Percentiles rank a stretch among this genome's conserved stretches.
Conservation (phyloP, 1,284 basidiomycete species). For the Sphaerobolus stellatus region DNA sequence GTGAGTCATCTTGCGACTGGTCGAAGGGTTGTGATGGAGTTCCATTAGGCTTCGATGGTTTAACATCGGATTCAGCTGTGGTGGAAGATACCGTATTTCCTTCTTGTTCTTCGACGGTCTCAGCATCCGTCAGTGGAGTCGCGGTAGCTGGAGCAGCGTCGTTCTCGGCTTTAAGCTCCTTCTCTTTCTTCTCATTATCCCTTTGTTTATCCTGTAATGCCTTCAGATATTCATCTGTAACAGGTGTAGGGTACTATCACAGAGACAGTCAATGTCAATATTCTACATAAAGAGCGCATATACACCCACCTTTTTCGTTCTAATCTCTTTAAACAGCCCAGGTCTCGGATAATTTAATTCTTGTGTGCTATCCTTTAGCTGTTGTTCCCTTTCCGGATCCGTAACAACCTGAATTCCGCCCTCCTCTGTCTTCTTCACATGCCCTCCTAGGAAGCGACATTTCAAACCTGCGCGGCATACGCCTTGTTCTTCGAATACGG, state of each 20-base stretch:
- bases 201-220: constrained; percentile 48
- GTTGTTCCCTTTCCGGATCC: constrained; percentile 61
- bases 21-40: not conserved
- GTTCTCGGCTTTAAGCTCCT: constrained; percentile 1
- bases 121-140: too few relatives aligned
- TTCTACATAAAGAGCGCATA: not conserved
- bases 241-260: constrained; percentile 62
- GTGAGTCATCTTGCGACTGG: constrained; percentile 47
- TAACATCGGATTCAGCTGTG: too few relatives aligned
- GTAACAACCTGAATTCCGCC: constrained; percentile 43
- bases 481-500: constrained; percentile 72
- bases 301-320: constrained; percentile 62
- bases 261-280: not conserved
- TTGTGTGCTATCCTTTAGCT: constrained; percentile 47
- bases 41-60: not conserved
- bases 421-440: constrained; percentile 48
- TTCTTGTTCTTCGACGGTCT: too few relatives aligned
- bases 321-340: constrained; percentile 57
- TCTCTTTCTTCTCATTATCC: constrained; percentile 36
- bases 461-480: constrained; percentile 86
- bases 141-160: too few relatives aligned
- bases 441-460: constrained; percentile 87
- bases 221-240: constrained; percentile 67
- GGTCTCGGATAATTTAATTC: constrained; percentile 76
- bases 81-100: too few relatives aligned